phyloP scores from a whole-genome alignment of 2,329 filamentous ascomycete species.

The Xylariaceae sp. region DNA sequence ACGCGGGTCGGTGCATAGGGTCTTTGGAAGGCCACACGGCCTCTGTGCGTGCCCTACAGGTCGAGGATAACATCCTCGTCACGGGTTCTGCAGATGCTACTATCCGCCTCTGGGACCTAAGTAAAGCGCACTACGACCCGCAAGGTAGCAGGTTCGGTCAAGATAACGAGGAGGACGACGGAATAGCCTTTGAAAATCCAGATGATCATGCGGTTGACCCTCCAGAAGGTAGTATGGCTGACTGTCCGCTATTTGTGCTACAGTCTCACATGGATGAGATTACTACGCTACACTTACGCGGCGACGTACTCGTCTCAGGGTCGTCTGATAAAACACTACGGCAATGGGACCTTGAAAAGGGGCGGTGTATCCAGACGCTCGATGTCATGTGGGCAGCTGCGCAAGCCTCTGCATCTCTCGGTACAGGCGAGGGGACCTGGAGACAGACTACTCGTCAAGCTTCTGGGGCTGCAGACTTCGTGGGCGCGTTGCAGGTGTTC shows the following conservation, averaged over 20 bases:
- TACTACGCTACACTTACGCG: conserved; percentile 86
- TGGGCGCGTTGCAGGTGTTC: conserved; percentile 91
- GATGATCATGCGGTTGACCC: conserved; percentile 67
- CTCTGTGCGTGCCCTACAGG: conserved; percentile 86
- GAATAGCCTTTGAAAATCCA: conserved; percentile 68
- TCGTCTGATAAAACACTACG: conserved; percentile 96
- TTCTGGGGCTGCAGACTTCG: conserved; percentile 76
- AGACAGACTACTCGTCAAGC: conserved; percentile 64
- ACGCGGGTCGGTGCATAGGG: conserved; percentile 87
- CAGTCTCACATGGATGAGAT: conserved; percentile 91
- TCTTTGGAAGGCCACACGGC: conserved; percentile 90
- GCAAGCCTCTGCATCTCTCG: conserved; percentile 71
- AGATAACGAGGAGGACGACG: conserved; percentile 58
- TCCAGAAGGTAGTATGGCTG: conserved; percentile 75
- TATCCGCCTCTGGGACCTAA: conserved; percentile 92
- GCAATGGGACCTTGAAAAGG: conserved; percentile 96
- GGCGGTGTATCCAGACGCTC: conserved; percentile 94
- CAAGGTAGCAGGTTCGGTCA: conserved; percentile 58
- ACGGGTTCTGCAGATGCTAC: conserved; percentile 94
- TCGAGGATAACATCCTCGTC: conserved; percentile 92
- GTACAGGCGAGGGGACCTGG: conserved; percentile 63
- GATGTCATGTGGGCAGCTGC: conserved; percentile 98
- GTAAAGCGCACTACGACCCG: conserved; percentile 78
- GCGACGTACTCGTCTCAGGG: conserved; percentile 86
- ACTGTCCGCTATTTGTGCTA: conserved; percentile 85